phyloP scores from a whole-genome alignment of 2,329 filamentous ascomycete species.

The Clarireedia homoeocarpa region DNA sequence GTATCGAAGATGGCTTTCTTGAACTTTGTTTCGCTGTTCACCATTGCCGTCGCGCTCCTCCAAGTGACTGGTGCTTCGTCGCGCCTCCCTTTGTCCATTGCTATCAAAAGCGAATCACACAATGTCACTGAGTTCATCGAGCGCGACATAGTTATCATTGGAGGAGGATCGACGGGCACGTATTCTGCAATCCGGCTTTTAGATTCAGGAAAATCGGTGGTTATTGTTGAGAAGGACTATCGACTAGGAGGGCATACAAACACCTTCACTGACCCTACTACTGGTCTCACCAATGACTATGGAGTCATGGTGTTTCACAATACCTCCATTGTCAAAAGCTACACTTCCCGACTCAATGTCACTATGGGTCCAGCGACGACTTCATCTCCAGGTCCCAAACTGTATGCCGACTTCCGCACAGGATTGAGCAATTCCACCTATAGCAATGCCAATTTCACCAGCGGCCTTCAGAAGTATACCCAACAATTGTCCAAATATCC shows the following conservation, averaged over 20 bases:
- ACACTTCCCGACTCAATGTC: conserved; percentile 10
- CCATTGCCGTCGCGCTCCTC: too few relatives aligned
- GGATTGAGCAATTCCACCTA: conserved; percentile 9
- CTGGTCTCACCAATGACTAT: conserved; percentile 30
- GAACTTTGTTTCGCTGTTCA: too few relatives aligned
- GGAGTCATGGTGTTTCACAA: conserved; percentile 28
- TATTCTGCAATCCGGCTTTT: conserved; percentile 30
- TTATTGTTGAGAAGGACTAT: conserved; percentile 31
- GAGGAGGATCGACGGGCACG: conserved; percentile 32
- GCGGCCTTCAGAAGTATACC: conserved; percentile 8
- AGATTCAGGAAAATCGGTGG: conserved; percentile 29
- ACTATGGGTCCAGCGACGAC: not conserved
- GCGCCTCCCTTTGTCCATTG: not conserved
- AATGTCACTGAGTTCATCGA: not conserved
- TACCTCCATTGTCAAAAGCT: conserved; percentile 6
- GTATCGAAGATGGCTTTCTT: too few relatives aligned
- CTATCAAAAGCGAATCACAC: not conserved
- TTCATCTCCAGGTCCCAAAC: not conserved
- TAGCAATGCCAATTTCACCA: conserved; percentile 1
- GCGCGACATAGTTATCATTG: conserved; percentile 30
- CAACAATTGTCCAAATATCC: conserved; percentile 29
- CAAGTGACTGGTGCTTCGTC: too few relatives aligned
- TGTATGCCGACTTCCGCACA: conserved; percentile 10
- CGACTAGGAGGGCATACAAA: conserved; percentile 25
- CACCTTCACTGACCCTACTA: conserved; percentile 28